These are phyloP conservation scores for Torulaspora indica DNA, from an alignment of 805 yeast species.

Conservation along the genomic window DNA sequence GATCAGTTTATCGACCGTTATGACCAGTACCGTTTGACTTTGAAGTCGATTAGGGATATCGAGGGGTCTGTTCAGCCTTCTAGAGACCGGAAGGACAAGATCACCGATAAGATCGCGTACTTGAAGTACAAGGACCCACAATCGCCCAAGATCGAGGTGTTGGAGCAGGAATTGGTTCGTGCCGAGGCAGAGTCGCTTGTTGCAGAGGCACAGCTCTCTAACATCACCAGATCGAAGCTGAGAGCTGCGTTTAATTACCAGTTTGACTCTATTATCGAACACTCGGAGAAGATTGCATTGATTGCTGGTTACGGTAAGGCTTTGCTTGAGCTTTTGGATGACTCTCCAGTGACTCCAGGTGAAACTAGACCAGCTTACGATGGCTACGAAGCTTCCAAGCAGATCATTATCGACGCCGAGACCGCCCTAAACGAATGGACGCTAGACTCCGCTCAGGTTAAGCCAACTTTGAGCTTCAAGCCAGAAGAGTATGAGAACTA, in stretches of 20 bases:
- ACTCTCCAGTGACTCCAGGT: constrained; percentile 84
- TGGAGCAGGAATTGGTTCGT: constrained; percentile 86
- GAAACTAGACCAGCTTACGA: constrained; percentile 87
- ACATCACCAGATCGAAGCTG: constrained; percentile 81
- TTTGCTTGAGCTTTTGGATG: constrained; percentile 73
- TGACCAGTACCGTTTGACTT: constrained; percentile 79
- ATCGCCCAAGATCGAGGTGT: constrained; percentile 68
- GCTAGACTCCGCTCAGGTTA: constrained; percentile 73
- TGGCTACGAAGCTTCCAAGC: constrained; percentile 85
- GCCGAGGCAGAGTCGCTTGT: constrained; percentile 89
- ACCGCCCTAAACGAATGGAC: constrained; percentile 82
- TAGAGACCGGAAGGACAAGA: constrained; percentile 78
- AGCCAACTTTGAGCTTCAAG: constrained; percentile 70
- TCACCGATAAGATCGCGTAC: constrained; percentile 79
- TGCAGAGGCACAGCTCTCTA: constrained; percentile 87
- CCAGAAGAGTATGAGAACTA: constrained; percentile 54
- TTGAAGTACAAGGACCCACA: constrained; percentile 82
- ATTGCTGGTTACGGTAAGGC: constrained; percentile 91
- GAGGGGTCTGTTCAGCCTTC: constrained; percentile 87
- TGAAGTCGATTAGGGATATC: constrained; percentile 76
- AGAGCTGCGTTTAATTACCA: constrained; percentile 80
- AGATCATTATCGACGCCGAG: constrained; percentile 81
- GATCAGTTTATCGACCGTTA: constrained; percentile 82
- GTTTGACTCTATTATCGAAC: constrained; percentile 80
- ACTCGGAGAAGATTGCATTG: constrained; percentile 77